Evolutionary conservation across 2,329 filamentous ascomycete species (phyloP).

Genomic region (Fusarium domesticum): DNA sequence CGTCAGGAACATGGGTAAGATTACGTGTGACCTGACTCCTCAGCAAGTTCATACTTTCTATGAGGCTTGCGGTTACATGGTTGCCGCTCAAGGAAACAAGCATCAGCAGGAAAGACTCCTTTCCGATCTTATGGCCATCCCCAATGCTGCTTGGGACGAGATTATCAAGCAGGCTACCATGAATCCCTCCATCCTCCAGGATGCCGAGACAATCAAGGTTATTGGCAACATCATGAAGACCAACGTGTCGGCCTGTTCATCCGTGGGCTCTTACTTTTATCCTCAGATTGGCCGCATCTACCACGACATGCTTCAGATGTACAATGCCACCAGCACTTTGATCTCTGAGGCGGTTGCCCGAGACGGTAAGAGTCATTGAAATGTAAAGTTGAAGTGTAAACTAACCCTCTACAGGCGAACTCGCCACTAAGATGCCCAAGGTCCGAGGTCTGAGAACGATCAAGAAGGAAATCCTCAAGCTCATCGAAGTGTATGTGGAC

Average conservation of each 20-base stretch:
- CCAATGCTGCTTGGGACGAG: conserved; percentile 91
- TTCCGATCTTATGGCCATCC: conserved; percentile 86
- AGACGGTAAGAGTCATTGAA: conserved; percentile 59
- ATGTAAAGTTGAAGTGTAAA: conserved; percentile 12
- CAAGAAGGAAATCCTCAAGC: conserved; percentile 98
- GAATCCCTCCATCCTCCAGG: conserved; percentile 82
- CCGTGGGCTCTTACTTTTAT: conserved; percentile 95
- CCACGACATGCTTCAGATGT: conserved; percentile 99
- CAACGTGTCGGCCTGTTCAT: conserved; percentile 96
- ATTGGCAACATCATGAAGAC: conserved; percentile 99
- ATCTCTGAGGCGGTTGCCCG: conserved; percentile 89
- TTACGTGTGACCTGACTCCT: conserved; percentile 89
- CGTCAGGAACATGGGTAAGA: conserved; percentile 90
- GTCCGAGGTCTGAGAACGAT: conserved; percentile 93
- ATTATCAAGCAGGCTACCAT: conserved; percentile 87
- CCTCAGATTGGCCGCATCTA: conserved; percentile 97
- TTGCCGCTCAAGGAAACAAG: conserved; percentile 94
- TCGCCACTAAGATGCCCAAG: conserved; percentile 96
- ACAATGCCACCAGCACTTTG: conserved; percentile 90
- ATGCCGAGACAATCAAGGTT: conserved; percentile 94
- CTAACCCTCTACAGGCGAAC: conserved; percentile 60
- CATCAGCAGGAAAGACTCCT: conserved; percentile 89
- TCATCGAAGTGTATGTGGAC: conserved; percentile 96
- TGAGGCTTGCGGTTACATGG: conserved; percentile 98
- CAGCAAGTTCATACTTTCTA: conserved; percentile 99